Base-by-base conservation (phyloP, 2,329 filamentous ascomycete genomes). In the Lasiodiplodia theobromae region DNA sequence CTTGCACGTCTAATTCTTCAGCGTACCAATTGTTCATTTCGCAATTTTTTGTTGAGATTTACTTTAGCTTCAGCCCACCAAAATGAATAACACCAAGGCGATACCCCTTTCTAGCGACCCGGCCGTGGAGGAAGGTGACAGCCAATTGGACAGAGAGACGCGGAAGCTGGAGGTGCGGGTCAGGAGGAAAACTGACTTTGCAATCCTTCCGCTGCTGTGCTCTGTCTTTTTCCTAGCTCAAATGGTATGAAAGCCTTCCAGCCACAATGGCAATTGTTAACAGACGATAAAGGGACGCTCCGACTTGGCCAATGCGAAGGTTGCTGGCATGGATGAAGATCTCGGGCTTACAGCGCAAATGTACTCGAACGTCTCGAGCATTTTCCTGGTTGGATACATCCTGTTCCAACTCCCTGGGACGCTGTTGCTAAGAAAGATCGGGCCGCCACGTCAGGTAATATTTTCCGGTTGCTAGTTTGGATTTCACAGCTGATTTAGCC, bases 371-470 rank as follows among this genome's bases (percentile, higher is more conserved):
- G 34, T 62, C 37, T 62, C 57, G 4, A 44, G 44, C 18, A 62
- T 62, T 5, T 40, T 44, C 3, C 57, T 62, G 0, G 37, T 62
- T 18, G 44, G 44, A 11, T 49, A 44, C 44, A 23, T 44, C 2
- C 10, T 66, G 2, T 66, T 66, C 62, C 62, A 51, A 11, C 49
- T 66, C 23, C 62, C 62, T 4, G 38, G 40, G 7, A 66, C 62
- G 18, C 23, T 53, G 12, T 28, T 49, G 21, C 40, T 51, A 2
- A 12, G 62, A 21, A 66, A 31, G 23, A 51, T 66, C 7, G 38
- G 62, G 10, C 47, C 62, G 2, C 62, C 62, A 6, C 7, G 3
- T 8, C 62, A 66, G 21, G 62, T 53, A 53, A 4, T 18, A n/a
- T 54, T 25, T 25, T 12, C 28, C 4, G 6, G 3, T 2, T 1